Conservation (phyloP, 108 stramenopile genomes). For the Parietichytrium sp. region DNA sequence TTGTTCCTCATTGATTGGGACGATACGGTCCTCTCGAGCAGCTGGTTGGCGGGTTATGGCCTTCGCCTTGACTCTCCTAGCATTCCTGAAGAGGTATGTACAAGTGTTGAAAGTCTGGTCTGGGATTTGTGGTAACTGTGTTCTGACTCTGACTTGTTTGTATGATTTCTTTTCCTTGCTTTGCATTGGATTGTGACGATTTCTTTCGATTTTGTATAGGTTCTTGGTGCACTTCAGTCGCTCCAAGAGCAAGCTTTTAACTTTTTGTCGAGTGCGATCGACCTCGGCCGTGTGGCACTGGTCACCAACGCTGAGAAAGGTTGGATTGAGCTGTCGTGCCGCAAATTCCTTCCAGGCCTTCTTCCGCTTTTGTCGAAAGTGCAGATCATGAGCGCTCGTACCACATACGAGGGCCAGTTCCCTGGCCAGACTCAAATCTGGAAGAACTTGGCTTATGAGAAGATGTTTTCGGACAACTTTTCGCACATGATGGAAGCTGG, state of each 20-base stretch:
- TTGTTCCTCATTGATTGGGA: conserved; percentile 47
- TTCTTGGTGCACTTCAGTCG: conserved; percentile 81
- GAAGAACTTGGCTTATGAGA: conserved; percentile 38
- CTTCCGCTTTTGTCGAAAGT: background rate
- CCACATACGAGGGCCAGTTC: conserved; percentile 23
- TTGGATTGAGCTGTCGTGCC: conserved; percentile 32
- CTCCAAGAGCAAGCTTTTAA: conserved; percentile 57
- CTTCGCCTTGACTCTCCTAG: conserved; percentile 34
- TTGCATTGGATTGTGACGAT: too few relatives aligned
- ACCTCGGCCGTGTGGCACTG: background rate
- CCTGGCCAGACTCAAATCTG: background rate
- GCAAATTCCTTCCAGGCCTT: conserved; percentile 34
- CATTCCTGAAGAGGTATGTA: too few relatives aligned
- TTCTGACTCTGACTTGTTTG: too few relatives aligned
- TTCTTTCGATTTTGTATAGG: too few relatives aligned
- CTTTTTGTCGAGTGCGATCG: background rate
- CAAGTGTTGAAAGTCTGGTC: too few relatives aligned
- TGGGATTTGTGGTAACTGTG: too few relatives aligned
- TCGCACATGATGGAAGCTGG: background rate
- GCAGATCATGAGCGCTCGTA: conserved; percentile 30
- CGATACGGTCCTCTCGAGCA: conserved; percentile 37
- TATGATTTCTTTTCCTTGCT: too few relatives aligned
- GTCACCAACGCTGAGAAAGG: conserved; percentile 42
- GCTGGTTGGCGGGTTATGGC: conserved; percentile 37
- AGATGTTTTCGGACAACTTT: conserved; percentile 1